phyloP scores from a whole-genome alignment of 2,329 filamentous ascomycete genomes.

The Aspergillus calidoustus region DNA sequence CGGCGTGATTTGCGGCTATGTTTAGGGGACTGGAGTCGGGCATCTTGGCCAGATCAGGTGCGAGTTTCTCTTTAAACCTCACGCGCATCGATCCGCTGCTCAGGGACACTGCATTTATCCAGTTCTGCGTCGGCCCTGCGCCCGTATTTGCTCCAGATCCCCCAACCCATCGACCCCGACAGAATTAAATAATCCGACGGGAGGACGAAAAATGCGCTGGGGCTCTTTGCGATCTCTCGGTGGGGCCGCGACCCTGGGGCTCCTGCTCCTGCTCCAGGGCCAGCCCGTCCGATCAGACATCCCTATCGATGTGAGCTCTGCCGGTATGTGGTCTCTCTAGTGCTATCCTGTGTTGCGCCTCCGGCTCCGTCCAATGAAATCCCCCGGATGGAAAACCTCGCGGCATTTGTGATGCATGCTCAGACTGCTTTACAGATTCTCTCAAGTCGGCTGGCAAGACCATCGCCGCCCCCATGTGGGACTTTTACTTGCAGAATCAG shows the following conservation, averaged over 20 bases:
- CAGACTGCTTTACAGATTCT: slow-evolving; percentile 19
- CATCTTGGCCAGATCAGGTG: slow-evolving; percentile 11
- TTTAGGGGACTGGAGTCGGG: slow-evolving; percentile 14
- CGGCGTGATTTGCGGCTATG: slow-evolving; percentile 17
- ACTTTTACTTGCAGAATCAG: slow-evolving; percentile 33
- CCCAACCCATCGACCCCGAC: not conserved
- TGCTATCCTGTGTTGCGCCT: not conserved
- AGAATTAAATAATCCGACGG: not conserved
- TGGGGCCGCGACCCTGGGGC: slow-evolving; percentile 14
- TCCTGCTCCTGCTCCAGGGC: slow-evolving; percentile 14
- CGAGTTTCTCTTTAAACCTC: slow-evolving; percentile 11
- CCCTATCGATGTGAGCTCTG: slow-evolving; percentile 6
- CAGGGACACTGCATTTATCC: slow-evolving; percentile 3
- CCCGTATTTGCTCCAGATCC: not conserved
- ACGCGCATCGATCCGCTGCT: slow-evolving; percentile 3
- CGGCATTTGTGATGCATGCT: not conserved
- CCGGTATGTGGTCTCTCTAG: slow-evolving; percentile 1
- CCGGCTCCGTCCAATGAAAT: not conserved
- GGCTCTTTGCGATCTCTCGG: slow-evolving; percentile 10
- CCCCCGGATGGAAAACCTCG: not conserved
- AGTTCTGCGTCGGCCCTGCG: not conserved
- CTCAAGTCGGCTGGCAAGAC: slow-evolving; percentile 31
- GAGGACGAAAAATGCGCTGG: slow-evolving; percentile 14
- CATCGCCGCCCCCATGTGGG: slow-evolving; percentile 37
- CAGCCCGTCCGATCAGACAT: slow-evolving; percentile 11